phyloP scores from a whole-genome alignment of 768 basidiomycete species.

The Podaxis sp. region DNA sequence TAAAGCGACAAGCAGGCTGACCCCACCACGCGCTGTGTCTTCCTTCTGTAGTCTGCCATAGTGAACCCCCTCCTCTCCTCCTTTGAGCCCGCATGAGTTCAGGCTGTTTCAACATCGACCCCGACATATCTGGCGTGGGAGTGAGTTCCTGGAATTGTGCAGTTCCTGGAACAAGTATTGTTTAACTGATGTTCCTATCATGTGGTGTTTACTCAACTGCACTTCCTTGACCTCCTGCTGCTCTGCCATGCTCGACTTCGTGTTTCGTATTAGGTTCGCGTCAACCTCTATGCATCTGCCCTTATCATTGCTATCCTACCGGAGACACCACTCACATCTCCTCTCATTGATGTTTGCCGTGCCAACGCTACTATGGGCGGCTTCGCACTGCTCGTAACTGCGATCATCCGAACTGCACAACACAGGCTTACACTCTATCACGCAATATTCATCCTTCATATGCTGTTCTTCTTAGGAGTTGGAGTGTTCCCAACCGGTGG shows the following conservation, averaged over 20 bases:
- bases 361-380: constrained; percentile 14
- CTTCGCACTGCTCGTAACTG: constrained; percentile 12
- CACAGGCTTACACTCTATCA: constrained; percentile 13
- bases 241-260: not conserved
- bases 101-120: not conserved
- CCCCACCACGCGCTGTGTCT: too few relatives aligned
- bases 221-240: not conserved
- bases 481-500: constrained; percentile 9
- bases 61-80: not conserved
- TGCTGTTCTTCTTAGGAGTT: constrained; percentile 14
- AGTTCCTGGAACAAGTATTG: not conserved
- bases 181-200: not conserved
- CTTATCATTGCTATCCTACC: constrained; percentile 13
- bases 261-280: constrained; percentile 7
- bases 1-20: too few relatives aligned
- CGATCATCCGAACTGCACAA: constrained; percentile 12
- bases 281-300: constrained; percentile 14
- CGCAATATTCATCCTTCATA: constrained; percentile 15
- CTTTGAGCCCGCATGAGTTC: not conserved
- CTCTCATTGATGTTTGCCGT: constrained; percentile 11
- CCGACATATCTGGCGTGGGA: constrained; percentile 1
- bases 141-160: not conserved
- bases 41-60: not conserved
- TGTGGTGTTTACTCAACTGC: not conserved
- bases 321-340: constrained; percentile 3